Evolutionary conservation across 345 rosid species (phyloP).

Genomic region (Acer campestre): DNA sequence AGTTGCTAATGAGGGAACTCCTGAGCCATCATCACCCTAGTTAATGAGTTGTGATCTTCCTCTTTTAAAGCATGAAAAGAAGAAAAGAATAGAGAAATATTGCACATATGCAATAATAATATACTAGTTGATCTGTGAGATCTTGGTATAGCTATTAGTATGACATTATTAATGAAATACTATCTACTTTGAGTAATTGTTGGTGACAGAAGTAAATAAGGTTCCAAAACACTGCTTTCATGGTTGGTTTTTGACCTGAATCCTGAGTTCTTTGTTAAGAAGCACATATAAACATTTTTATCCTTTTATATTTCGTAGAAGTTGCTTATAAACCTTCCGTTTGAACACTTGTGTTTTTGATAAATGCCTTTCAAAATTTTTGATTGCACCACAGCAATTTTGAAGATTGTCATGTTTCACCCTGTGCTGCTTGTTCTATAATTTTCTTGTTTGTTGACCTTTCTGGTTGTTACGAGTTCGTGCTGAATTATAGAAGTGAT

Average conservation of each 20-base stretch:
- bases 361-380: neutral
- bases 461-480: conserved; percentile 2
- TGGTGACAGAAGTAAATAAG: neutral
- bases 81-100: neutral
- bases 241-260: neutral
- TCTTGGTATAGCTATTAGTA: neutral
- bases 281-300: neutral
- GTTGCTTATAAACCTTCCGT: neutral
- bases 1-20: neutral
- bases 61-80: neutral
- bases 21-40: neutral
- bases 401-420: neutral
- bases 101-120: neutral
- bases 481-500: neutral
- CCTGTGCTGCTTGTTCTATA: neutral
- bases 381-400: neutral
- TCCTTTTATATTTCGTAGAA: neutral
- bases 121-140: neutral
- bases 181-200: neutral
- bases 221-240: neutral
- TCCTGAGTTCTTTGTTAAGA: neutral
- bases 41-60: neutral
- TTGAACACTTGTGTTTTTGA: conserved; percentile 1
- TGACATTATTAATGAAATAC: neutral
- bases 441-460: conserved; percentile 7